Percentiles rank a stretch among this genome's conserved stretches.
phyloP scores from a whole-genome alignment of 352 stramenopile species.

The Globisporangium abappressorium region DNA sequence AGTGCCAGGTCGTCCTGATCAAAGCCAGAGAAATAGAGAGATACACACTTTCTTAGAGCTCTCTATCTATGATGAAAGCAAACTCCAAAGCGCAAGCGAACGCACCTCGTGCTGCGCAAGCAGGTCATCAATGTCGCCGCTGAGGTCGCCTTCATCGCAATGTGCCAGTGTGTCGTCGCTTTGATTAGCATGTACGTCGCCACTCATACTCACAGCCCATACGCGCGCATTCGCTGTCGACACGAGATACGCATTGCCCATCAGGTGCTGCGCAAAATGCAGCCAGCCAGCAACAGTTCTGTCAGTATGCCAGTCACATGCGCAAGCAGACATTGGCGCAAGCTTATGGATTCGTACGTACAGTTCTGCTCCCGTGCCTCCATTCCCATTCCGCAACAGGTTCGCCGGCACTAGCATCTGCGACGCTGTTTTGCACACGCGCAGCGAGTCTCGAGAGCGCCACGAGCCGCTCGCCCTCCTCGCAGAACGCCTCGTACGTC shows the following conservation, averaged over 20 bases:
- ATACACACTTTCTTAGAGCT: too few relatives aligned
- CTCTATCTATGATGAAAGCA: background rate
- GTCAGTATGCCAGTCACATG: background rate
- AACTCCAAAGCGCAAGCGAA: background rate
- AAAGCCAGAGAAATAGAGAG: background rate
- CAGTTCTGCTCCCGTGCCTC: constrained; percentile 45
- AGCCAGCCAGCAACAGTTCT: background rate
- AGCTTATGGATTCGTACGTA: constrained; percentile 15
- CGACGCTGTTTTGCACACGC: constrained; percentile 3
- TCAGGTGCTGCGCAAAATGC: constrained; percentile 38
- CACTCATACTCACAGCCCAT: constrained; percentile 1
- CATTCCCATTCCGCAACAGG: constrained; percentile 51
- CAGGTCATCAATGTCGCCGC: constrained; percentile 9
- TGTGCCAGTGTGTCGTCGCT: background rate
- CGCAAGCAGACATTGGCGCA: background rate
- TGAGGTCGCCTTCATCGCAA: background rate
- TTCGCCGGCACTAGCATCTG: background rate
- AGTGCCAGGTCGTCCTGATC: constrained; percentile 8
- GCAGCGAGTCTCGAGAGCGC: constrained; percentile 31
- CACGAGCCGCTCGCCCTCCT: constrained; percentile 43
- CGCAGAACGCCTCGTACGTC: constrained; percentile 50
- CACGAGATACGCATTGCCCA: constrained; percentile 64
- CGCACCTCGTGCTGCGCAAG: constrained; percentile 16
- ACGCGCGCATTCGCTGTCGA: constrained; percentile 39
- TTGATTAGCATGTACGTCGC: background rate